A percentile compares a stretch with the other conserved stretches of the same genome.
These are phyloP conservation scores for Penicillium sp. DNA, from an alignment of 2,329 filamentous ascomycete genomes.

Conservation along the genomic window DNA sequence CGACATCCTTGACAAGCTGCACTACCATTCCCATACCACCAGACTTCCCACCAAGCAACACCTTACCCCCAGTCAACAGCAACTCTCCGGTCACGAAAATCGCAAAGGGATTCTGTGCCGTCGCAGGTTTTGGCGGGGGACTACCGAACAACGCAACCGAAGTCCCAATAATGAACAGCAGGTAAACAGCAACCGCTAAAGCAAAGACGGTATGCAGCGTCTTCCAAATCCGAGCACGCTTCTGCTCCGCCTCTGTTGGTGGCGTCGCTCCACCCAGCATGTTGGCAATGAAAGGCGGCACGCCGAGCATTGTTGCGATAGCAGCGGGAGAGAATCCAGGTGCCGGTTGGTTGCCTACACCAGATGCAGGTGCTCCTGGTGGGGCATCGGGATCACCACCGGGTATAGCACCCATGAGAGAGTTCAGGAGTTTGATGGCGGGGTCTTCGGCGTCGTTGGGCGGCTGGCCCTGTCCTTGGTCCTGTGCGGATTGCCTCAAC, in stretches of 20 bases:
- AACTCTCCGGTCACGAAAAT: constrained; percentile 51
- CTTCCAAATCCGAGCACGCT: constrained; percentile 51
- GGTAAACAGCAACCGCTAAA: constrained; percentile 56
- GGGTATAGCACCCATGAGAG: constrained; percentile 36
- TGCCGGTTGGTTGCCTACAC: constrained; percentile 4
- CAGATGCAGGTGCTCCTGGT: constrained; percentile 21
- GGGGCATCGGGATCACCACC: constrained; percentile 22
- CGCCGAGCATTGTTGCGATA: constrained; percentile 46
- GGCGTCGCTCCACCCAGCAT: constrained; percentile 41
- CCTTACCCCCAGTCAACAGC: constrained; percentile 41
- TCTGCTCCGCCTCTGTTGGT: constrained; percentile 39
- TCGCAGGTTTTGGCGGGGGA: constrained; percentile 46
- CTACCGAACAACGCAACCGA: constrained; percentile 42
- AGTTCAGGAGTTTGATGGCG: constrained; percentile 39
- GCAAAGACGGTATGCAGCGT: constrained; percentile 60
- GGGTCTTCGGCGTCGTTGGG: constrained; percentile 33
- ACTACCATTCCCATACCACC: constrained; percentile 35
- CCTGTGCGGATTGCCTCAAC: constrained; percentile 34
- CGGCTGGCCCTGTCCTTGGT: constrained; percentile 16
- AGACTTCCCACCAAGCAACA: constrained; percentile 31
- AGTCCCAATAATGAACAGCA: constrained; percentile 38
- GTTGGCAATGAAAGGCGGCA: constrained; percentile 42
- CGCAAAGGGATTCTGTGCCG: constrained; percentile 46
- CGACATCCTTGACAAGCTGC: constrained; percentile 40
- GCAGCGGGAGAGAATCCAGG: constrained; percentile 26